Base-by-base conservation (phyloP, 2,329 filamentous ascomycete species). In the Neoscytalidium dimidiatum region DNA sequence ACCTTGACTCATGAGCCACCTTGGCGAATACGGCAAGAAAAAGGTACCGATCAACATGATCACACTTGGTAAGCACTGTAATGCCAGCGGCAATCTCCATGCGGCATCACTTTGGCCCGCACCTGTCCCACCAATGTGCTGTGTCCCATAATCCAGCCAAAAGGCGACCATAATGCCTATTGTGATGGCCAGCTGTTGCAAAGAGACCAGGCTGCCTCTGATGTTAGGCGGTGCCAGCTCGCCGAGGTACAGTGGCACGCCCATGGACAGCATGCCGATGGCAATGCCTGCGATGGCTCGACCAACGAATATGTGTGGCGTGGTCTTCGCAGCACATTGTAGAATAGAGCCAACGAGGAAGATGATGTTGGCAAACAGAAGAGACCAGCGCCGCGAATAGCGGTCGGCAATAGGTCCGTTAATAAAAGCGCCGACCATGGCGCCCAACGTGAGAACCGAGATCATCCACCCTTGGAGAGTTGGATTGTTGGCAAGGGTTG, bases 61-160 rank as follows among this genome's bases (percentile, higher is more conserved):
- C 5, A 17, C 38, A 17, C 8, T 17, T 17, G 38, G 38, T 4
- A 41, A 1, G 6, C 28, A 35, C 35, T 61, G 57, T 13, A 61
- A 28, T 8, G 57, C 57, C 7, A 61, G 21, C 38, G 57, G 57
- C 38, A 61, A n/a, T 17, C 57, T 44, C 57, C 57, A 61, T 8
- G 57, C 38, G 11, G 41, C 41, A 3, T 46, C 56, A 11, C 29
- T 35, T n/a, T 66, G 64, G 11, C 57, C 58, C 14, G 46, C 48
- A 0, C 64, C 64, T 8, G 38, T 62, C 14, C 64, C 64, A 21
- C 64, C 64, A 38, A 66, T 66, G 31, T 63, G 35, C 46, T 66
- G 64, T 5, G 64, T 66, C 9, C 64, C 64, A 31, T 66, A 66
- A 14, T 66, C 64, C 2, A 66, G 49, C 64, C 64, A 66, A 41